Evolutionary conservation across 1,284 basidiomycete species (phyloP).

Genomic region (Afroboletus lepidellus): DNA sequence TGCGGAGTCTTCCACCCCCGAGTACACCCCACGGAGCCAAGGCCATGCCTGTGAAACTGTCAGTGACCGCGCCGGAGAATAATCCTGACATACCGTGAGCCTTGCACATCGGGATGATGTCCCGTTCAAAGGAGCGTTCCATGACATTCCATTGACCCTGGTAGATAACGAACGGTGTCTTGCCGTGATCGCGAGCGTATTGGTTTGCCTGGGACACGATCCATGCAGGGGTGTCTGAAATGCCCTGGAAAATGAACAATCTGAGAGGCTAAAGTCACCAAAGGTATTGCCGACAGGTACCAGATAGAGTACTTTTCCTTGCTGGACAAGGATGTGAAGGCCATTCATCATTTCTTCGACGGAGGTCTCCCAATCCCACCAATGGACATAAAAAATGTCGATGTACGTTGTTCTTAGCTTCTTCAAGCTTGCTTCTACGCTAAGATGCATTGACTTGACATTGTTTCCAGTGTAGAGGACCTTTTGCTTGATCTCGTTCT

Average conservation of each 20-base stretch:
- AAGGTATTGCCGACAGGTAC: no score
- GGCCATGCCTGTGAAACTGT: neutral
- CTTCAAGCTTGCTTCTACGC: slow-evolving; percentile 38
- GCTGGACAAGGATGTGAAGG: slow-evolving; percentile 40
- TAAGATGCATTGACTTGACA: slow-evolving; percentile 32
- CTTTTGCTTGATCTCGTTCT: slow-evolving; percentile 24
- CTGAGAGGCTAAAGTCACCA: no score
- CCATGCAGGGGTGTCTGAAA: slow-evolving; percentile 52
- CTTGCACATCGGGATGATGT: slow-evolving; percentile 57
- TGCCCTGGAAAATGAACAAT: no score
- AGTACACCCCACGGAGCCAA: slow-evolving; percentile 43
- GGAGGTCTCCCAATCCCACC: slow-evolving; percentile 36
- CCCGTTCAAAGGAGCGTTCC: slow-evolving; percentile 52
- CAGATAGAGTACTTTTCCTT: slow-evolving; percentile 46
- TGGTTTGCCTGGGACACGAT: slow-evolving; percentile 51
- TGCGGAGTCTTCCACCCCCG: slow-evolving; percentile 37
- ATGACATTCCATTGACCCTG: slow-evolving; percentile 55
- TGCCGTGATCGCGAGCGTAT: slow-evolving; percentile 47
- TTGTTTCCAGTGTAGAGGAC: slow-evolving; percentile 39
- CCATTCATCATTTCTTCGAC: slow-evolving; percentile 50
- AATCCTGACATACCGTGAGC: slow-evolving; percentile 31
- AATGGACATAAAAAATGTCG: slow-evolving; percentile 35
- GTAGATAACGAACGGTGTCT: slow-evolving; percentile 56
- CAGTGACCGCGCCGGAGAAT: neutral
- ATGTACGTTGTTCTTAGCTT: slow-evolving; percentile 47